These are phyloP conservation scores for Pulicaria dysenterica DNA, from an alignment of 129 eudicot species.

Conservation along the genomic window DNA sequence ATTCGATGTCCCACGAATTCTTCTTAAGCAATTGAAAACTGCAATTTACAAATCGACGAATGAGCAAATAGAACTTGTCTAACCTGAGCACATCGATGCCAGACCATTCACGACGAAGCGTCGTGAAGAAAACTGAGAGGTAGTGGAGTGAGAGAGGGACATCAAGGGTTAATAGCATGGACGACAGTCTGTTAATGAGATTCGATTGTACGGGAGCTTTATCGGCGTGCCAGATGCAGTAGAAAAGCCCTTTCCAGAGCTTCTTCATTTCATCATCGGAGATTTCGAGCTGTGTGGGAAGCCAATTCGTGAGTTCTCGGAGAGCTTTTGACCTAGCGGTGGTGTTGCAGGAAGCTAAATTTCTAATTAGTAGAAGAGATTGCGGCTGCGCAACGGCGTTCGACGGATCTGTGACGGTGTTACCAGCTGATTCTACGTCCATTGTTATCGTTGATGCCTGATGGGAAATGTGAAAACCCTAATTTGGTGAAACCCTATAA, in stretches of 20 bases:
- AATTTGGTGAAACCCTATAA: slow-evolving; percentile 34
- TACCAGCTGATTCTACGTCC: slow-evolving; percentile 27
- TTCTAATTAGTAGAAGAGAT: slow-evolving; percentile 49
- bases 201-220: slow-evolving; percentile 64
- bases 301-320: slow-evolving; percentile 55
- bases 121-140: slow-evolving; percentile 52
- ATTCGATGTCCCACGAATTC: slow-evolving; percentile 56
- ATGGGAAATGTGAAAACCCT: slow-evolving; percentile 29
- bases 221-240: slow-evolving; percentile 91
- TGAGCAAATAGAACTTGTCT: slow-evolving; percentile 77
- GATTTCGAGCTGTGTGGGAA: slow-evolving; percentile 51
- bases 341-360: slow-evolving; percentile 72
- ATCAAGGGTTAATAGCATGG: slow-evolving; percentile 48
- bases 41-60: slow-evolving; percentile 55
- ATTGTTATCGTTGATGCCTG: slow-evolving; percentile 4
- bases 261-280: slow-evolving; percentile 71
- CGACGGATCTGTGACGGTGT: slow-evolving; percentile 33
- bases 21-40: slow-evolving; percentile 50
- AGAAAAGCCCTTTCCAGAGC: slow-evolving; percentile 92
- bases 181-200: slow-evolving; percentile 55
- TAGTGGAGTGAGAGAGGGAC: slow-evolving; percentile 47
- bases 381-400: slow-evolving; percentile 14
- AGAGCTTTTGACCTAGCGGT: slow-evolving; percentile 63
- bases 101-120: slow-evolving; percentile 84
- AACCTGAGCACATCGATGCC: slow-evolving; percentile 85